Percentiles rank a stretch among this genome's conserved stretches.
Conservation (phyloP, 1,139 yeast species). For the Candida pseudocylindracea region DNA sequence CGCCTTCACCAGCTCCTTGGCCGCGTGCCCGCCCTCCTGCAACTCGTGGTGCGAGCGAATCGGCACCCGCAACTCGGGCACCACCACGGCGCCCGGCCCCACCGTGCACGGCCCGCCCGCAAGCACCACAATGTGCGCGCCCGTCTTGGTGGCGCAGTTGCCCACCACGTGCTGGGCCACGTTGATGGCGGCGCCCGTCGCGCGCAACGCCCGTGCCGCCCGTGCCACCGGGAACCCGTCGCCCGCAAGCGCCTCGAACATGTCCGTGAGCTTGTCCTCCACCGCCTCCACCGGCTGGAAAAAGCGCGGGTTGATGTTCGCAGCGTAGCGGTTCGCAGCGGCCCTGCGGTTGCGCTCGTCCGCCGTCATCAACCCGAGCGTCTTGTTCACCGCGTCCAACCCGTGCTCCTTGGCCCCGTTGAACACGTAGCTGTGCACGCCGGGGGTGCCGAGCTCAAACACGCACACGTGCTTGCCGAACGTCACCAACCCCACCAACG, state of each 20-base stretch:
- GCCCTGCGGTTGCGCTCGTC: conserved; percentile 38
- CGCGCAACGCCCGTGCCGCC: conserved; percentile 76
- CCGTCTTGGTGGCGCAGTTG: conserved; percentile 69
- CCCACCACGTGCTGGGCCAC: conserved; percentile 72
- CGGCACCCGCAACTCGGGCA: conserved; percentile 82
- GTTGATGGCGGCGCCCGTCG: conserved; percentile 83
- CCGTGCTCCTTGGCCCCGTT: conserved; percentile 83
- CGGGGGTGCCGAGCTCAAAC: conserved; percentile 71
- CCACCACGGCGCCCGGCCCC: conserved; percentile 88
- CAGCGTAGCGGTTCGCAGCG: no score
- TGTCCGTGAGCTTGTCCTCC: conserved; percentile 67
- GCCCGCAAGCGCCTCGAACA: conserved; percentile 54
- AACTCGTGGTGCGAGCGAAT: conserved; percentile 94
- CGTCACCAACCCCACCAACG: conserved; percentile 78
- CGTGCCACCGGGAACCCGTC: conserved; percentile 90
- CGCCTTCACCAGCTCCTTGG: conserved; percentile 85
- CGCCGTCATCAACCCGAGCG: conserved; percentile 5
- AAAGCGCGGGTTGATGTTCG: conserved; percentile 24
- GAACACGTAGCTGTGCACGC: conserved; percentile 70
- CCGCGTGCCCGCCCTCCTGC: conserved; percentile 31
- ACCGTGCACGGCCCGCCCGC: conserved; percentile 94
- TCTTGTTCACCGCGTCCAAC: conserved; percentile 30
- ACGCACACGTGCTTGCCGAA: conserved; percentile 91
- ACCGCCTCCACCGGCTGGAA: conserved; percentile 71
- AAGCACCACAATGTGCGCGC: conserved; percentile 78